A percentile compares a stretch with the other conserved stretches of the same genome.
These are phyloP conservation scores for Phialemoniopsis sp. DNA, from an alignment of 2,329 filamentous ascomycete genomes.

Conservation along the genomic window DNA sequence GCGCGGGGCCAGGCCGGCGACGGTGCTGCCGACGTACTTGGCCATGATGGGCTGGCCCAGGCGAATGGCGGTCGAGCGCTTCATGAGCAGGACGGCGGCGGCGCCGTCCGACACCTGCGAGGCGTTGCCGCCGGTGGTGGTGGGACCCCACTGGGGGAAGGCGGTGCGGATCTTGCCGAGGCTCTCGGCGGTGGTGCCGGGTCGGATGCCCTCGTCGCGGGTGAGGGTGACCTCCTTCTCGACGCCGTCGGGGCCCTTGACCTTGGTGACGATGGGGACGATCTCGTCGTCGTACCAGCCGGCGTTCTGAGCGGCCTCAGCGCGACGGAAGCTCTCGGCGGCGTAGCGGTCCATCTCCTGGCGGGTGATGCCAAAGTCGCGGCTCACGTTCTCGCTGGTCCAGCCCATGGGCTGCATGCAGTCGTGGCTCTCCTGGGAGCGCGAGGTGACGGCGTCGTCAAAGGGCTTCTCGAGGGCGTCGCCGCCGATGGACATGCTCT, in stretches of 20 bases:
- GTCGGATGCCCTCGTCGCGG: slow-evolving; percentile 85
- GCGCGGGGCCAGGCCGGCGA: slow-evolving; percentile 83
- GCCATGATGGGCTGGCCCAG: slow-evolving; percentile 88
- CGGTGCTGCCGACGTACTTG: slow-evolving; percentile 90
- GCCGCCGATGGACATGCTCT: slow-evolving; percentile 76
- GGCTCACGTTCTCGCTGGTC: slow-evolving; percentile 92
- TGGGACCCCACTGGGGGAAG: slow-evolving; percentile 84
- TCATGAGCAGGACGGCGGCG: slow-evolving; percentile 88
- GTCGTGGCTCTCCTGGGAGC: slow-evolving; percentile 74
- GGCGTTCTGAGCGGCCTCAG: slow-evolving; percentile 84
- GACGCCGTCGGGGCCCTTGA: slow-evolving; percentile 82
- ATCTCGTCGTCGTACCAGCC: slow-evolving; percentile 96
- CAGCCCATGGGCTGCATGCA: slow-evolving; percentile 97
- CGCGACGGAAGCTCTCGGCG: slow-evolving; percentile 80
- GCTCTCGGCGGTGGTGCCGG: slow-evolving; percentile 79
- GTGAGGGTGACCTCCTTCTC: slow-evolving; percentile 73
- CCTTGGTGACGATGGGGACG: slow-evolving; percentile 73
- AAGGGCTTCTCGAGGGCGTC: slow-evolving; percentile 70
- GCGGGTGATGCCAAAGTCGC: slow-evolving; percentile 81
- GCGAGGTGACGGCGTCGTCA: slow-evolving; percentile 66
- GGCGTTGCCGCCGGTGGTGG: slow-evolving; percentile 88
- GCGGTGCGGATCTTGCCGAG: slow-evolving; percentile 83
- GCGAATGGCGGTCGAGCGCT: slow-evolving; percentile 81
- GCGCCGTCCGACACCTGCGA: slow-evolving; percentile 93
- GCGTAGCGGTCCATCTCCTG: slow-evolving; percentile 82